Evolutionary conservation across 2,329 filamentous ascomycete genomes (phyloP).

Genomic region (Nemania bipapillata): DNA sequence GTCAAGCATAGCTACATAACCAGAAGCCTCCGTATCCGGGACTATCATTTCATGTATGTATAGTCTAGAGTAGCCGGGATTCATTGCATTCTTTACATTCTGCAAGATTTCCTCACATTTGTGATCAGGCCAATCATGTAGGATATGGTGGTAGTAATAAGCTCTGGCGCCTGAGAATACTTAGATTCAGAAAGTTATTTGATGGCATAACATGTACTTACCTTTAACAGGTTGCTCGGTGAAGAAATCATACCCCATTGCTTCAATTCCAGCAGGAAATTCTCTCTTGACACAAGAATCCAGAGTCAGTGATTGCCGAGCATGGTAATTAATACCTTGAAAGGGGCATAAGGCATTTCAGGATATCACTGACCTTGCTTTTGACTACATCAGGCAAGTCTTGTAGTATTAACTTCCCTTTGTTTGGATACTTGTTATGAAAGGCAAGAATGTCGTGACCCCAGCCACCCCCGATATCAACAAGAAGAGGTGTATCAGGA

Average conservation of each 20-base stretch:
- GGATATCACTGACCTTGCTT: slow-evolving; percentile 35
- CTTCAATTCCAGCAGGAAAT: slow-evolving; percentile 43
- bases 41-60: slow-evolving; percentile 52
- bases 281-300: slow-evolving; percentile 15
- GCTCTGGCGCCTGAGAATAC: slow-evolving; percentile 45
- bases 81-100: slow-evolving; percentile 48
- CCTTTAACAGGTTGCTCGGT: slow-evolving; percentile 52
- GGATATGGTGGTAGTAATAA: slow-evolving; percentile 50
- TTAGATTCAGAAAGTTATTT: not conserved
- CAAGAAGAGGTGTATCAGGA: slow-evolving; percentile 41
- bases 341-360: not conserved
- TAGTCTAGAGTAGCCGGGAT: slow-evolving; percentile 51
- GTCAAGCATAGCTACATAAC: slow-evolving; percentile 43
- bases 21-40: slow-evolving; percentile 41
- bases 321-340: not conserved
- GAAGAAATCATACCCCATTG: slow-evolving; percentile 53
- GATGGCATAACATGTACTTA: slow-evolving; percentile 18
- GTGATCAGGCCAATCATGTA: slow-evolving; percentile 54
- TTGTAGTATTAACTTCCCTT: slow-evolving; percentile 47
- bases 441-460: slow-evolving; percentile 50
- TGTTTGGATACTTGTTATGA: slow-evolving; percentile 40
- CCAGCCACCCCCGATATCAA: slow-evolving; percentile 49
- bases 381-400: slow-evolving; percentile 44
- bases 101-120: slow-evolving; percentile 51
- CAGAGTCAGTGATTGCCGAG: not conserved